Evolutionary conservation across 2,329 filamentous ascomycete species (phyloP), one percentile per base, ranked within the genome.

Genomic region (Stagonosporopsis cucurbitacearum): DNA sequence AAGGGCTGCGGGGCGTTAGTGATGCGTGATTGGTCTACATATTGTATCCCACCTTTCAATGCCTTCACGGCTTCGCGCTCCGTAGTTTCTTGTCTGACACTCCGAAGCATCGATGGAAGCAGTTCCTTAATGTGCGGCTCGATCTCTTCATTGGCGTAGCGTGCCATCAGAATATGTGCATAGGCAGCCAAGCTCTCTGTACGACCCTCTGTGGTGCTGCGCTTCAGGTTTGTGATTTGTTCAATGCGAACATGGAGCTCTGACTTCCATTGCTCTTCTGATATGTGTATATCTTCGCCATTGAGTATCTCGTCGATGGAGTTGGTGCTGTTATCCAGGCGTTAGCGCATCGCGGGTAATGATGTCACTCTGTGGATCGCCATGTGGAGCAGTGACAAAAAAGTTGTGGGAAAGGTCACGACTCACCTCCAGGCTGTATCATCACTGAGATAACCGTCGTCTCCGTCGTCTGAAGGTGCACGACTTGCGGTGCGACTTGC

Each of bases 161-260:
- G 86, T 41, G 85, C 82, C 59, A 88, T 90, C 47, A 93, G 74
- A 19, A 90, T 80, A 47, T 87, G 83, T 36, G 83, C 81, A 71
- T 88, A 91, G 1, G 80, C 80, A 40, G 78, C 79, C 44, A 92
- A 78, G 26, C 82, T 83, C 36, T 85, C 80, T 66, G 92, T 88
- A 48, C 92, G 86, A 20, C 86, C 86, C 59, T 90, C 85, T 22
- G 83, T 84, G 62, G 87, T 92, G 75, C 88, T 91, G 62, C 88
- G 86, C 81, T 96, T 96, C 66, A 90, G 87, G 64, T 90, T 86
- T 50, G 88, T 81, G 25, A 96, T 84, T 63, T 90, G 86, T 43
- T 88, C 82, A 59, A 96, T 86, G 54, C 88, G 84, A 59, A 87
- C 83, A 25, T 82, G 79, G 30, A 93, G 77, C 53, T 85, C 82